Conservation (phyloP, 192 early-diverging fungal genomes). For the Coemansia sp. region DNA sequence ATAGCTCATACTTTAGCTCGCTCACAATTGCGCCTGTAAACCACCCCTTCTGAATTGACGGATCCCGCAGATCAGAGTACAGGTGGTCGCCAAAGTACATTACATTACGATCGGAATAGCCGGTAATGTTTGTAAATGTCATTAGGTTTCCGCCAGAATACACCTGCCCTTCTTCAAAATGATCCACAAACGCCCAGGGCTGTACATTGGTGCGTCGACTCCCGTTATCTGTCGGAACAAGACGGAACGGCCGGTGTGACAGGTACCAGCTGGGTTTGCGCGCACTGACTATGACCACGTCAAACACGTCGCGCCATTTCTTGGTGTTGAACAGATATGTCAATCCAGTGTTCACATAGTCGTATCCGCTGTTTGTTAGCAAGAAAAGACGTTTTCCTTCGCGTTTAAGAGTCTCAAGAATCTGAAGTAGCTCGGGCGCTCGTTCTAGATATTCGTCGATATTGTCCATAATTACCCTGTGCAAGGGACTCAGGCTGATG, state of each 20-base stretch:
- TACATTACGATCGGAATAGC: constrained; percentile 57
- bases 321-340: constrained; percentile 48
- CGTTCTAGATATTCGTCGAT: constrained; percentile 53
- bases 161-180: constrained; percentile 58
- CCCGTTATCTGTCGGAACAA: constrained; percentile 28
- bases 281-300: constrained; percentile 58
- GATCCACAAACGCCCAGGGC: constrained; percentile 56
- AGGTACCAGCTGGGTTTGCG: constrained; percentile 61
- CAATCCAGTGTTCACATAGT: constrained; percentile 54
- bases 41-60: constrained; percentile 62
- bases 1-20: constrained; percentile 57
- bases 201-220: constrained; percentile 14
- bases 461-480: constrained; percentile 48
- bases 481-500: constrained; percentile 52
- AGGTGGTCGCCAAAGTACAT: constrained; percentile 67
- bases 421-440: constrained; percentile 52
- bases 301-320: constrained; percentile 61
- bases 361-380: constrained; percentile 59
- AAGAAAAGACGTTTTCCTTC: constrained; percentile 58
- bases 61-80: constrained; percentile 62
- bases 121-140: constrained; percentile 56
- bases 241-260: constrained; percentile 59
- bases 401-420: constrained; percentile 46
- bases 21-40: constrained; percentile 60
- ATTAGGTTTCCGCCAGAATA: constrained; percentile 60